Evolutionary conservation across 192 early-diverging fungal species (phyloP).

Genomic region (Kickxella alabastrina): DNA sequence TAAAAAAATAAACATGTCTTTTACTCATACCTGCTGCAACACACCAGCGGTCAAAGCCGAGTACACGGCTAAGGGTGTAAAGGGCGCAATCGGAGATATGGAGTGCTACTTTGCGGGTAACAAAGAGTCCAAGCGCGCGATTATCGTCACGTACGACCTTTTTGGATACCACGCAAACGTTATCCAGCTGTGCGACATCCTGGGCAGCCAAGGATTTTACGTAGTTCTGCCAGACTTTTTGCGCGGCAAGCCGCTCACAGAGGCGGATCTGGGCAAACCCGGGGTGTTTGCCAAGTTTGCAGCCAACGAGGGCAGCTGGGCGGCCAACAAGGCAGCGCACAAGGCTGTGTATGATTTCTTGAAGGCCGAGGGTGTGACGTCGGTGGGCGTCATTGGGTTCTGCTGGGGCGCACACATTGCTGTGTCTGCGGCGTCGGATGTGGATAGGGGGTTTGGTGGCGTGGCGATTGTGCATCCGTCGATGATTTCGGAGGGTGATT

Average conservation of each 20-base stretch:
- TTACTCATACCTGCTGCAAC: conserved; percentile 53
- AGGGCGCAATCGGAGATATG: conserved; percentile 21
- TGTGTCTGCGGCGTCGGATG: conserved; percentile 43
- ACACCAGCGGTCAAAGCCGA: conserved; percentile 48
- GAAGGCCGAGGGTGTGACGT: conserved; percentile 46
- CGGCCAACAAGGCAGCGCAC: conserved; percentile 10
- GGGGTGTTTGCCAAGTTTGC: conserved; percentile 41
- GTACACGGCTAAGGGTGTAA: conserved; percentile 47
- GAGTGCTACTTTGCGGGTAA: conserved; percentile 44
- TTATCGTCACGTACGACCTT: conserved; percentile 67
- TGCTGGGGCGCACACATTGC: conserved; percentile 70
- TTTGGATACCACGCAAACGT: conserved; percentile 62
- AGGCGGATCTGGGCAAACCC: conserved; percentile 40
- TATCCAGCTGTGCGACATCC: conserved; percentile 61
- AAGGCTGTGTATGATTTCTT: conserved; percentile 8
- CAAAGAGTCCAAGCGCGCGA: conserved; percentile 53
- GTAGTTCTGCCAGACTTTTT: conserved; percentile 69
- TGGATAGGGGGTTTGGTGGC: conserved; percentile 48
- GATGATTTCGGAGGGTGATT: conserved; percentile 49
- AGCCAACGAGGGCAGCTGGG: conserved; percentile 28
- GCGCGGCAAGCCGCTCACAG: conserved; percentile 39
- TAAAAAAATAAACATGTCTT: conserved; percentile 35
- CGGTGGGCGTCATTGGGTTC: conserved; percentile 59
- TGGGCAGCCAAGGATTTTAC: conserved; percentile 53
- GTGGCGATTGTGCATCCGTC: conserved; percentile 65